Evolutionary conservation across 1,284 basidiomycete genomes (phyloP).

Genomic region (Ceratobasidium papillatum): DNA sequence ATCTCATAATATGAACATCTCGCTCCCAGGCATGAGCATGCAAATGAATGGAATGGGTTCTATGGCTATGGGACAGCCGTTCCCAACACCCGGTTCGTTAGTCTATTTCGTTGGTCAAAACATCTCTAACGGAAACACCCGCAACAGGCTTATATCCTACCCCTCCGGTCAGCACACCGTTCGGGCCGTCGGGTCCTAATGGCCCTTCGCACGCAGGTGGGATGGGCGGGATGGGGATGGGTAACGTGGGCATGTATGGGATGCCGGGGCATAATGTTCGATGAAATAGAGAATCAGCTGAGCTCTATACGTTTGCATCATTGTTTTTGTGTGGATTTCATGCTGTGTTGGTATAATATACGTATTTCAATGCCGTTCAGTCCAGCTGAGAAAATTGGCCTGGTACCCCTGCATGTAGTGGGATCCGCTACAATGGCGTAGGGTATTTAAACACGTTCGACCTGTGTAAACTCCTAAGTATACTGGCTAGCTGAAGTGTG

Average conservation of each 20-base stretch:
- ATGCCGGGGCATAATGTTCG: slow-evolving; percentile 38
- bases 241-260: slow-evolving; percentile 31
- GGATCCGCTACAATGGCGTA: neutral
- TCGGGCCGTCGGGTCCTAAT: slow-evolving; percentile 28
- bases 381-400: neutral
- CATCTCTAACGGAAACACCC: neutral
- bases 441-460: slow-evolving; percentile 34
- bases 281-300: slow-evolving; percentile 5
- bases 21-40: slow-evolving; percentile 36
- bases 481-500: slow-evolving; percentile 1
- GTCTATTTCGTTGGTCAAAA: neutral
- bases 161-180: slow-evolving; percentile 19
- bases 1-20: slow-evolving; percentile 32
- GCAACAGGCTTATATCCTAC: slow-evolving; percentile 18
- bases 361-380: neutral
- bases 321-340: slow-evolving; percentile 14
- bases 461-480: slow-evolving; percentile 13
- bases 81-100: slow-evolving; percentile 23
- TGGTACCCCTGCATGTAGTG: neutral
- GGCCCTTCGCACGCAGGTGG: slow-evolving; percentile 19
- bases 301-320: neutral
- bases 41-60: slow-evolving; percentile 36
- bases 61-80: slow-evolving; percentile 31
- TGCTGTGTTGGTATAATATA: slow-evolving; percentile 19
- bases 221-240: slow-evolving; percentile 38